Evolutionary conservation across 139 green algal species (phyloP).

Genomic region (Pleodorina starrii): DNA sequence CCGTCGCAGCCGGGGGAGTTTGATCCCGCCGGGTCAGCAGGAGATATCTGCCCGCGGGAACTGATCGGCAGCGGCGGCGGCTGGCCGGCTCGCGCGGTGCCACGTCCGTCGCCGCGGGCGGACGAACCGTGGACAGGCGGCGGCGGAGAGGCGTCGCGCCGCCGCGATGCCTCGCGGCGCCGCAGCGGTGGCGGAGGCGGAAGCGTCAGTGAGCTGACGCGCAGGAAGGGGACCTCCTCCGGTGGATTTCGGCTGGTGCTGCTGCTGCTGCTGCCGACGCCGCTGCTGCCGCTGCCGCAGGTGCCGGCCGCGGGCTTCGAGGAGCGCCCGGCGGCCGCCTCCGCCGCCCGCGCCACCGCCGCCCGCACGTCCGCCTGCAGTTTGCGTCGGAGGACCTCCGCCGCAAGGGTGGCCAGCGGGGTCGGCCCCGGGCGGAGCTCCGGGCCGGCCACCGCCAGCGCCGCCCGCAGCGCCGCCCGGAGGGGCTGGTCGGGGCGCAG

Average conservation of each 20-base stretch:
- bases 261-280: too few relatives aligned
- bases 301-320: neutral
- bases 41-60: too few relatives aligned
- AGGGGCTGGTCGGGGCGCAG: slow-evolving; percentile 9
- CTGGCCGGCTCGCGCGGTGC: too few relatives aligned
- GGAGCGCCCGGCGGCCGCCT: neutral
- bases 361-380: neutral
- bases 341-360: neutral
- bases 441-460: too few relatives aligned
- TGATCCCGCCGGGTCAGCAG: too few relatives aligned
- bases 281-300: neutral
- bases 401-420: neutral
- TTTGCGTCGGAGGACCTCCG: neutral
- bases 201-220: neutral
- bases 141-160: too few relatives aligned
- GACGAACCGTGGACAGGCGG: too few relatives aligned
- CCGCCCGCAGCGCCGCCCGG: neutral
- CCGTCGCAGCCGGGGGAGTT: too few relatives aligned
- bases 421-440: neutral
- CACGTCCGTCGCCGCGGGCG: too few relatives aligned
- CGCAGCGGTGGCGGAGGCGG: too few relatives aligned
- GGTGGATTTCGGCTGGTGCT: neutral
- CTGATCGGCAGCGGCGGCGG: too few relatives aligned
- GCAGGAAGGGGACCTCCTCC: neutral
- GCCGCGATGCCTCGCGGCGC: too few relatives aligned